Evolutionary conservation across 2,329 filamentous ascomycete species (phyloP).

Genomic region (Fusarium brevicatenulatum): DNA sequence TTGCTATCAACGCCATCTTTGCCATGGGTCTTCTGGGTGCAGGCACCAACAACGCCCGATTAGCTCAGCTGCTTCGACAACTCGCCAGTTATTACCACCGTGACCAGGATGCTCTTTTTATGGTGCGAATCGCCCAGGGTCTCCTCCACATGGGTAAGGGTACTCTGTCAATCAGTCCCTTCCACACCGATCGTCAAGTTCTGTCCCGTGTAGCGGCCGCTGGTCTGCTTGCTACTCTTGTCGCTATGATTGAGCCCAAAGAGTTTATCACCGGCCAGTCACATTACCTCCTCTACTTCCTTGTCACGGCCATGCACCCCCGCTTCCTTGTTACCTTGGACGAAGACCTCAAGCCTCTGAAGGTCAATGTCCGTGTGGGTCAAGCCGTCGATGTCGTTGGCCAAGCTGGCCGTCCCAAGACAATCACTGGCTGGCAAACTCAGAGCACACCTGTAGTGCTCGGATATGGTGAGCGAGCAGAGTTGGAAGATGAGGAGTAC

Average conservation of each 20-base stretch:
- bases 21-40: conserved; percentile 98
- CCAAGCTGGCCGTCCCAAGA: conserved; percentile 96
- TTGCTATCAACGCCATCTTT: conserved; percentile 98
- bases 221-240: conserved; percentile 87
- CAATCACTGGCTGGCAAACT: conserved; percentile 99
- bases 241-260: conserved; percentile 96
- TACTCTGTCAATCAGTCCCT: conserved; percentile 94
- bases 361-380: conserved; percentile 95
- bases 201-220: conserved; percentile 91
- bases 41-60: conserved; percentile 95
- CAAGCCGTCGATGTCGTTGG: conserved; percentile 98
- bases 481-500: conserved; percentile 98
- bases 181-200: conserved; percentile 98
- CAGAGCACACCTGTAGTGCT: conserved; percentile 98
- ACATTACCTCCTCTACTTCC: conserved; percentile 97
- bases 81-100: conserved; percentile 98
- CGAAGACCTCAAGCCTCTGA: conserved; percentile 91
- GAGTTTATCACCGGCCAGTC: conserved; percentile 74
- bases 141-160: conserved; percentile 99
- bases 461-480: conserved; percentile 93
- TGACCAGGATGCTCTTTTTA: conserved; percentile 95
- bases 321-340: conserved; percentile 96
- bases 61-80: conserved; percentile 93
- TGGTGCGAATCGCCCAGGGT: conserved; percentile 98
- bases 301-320: conserved; percentile 96